phyloP scores from a whole-genome alignment of 176 grass and related monocot species.

The Oryza glumipatula region DNA sequence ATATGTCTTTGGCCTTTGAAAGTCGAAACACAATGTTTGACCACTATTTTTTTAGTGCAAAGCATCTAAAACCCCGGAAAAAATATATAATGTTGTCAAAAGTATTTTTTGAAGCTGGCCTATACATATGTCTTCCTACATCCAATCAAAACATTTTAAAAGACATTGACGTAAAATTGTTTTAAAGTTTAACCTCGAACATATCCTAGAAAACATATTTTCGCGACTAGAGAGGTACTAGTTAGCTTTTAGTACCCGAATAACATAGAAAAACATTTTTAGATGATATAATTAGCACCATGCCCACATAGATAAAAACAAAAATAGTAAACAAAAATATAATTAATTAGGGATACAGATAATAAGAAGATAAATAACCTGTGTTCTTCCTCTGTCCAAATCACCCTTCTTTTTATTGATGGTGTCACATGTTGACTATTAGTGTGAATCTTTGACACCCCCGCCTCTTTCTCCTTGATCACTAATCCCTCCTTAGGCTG shows the following conservation, averaged over 20 bases:
- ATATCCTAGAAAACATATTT: too few species aligned
- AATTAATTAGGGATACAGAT: not conserved
- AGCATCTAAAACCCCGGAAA: not conserved
- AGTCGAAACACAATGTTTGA: not conserved
- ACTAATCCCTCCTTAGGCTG: not conserved
- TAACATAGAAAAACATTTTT: not conserved
- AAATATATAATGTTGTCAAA: not conserved
- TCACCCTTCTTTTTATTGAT: not conserved
- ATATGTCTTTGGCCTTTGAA: not conserved
- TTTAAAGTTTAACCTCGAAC: too few species aligned
- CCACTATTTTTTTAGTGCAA: not conserved
- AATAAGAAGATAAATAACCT: not conserved
- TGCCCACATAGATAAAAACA: not conserved
- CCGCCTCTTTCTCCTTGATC: not conserved
- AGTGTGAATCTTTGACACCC: not conserved
- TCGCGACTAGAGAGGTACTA: not conserved
- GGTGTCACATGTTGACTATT: fast-evolving
- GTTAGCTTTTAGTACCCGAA: not conserved
- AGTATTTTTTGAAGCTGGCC: too few species aligned
- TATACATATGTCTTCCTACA: not conserved
- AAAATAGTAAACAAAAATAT: not conserved
- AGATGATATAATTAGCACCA: not conserved
- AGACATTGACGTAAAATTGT: too few species aligned
- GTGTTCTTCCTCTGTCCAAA: not conserved
- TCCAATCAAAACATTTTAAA: not conserved